A percentile compares a stretch with the other conserved stretches of the same genome.
phyloP scores from a whole-genome alignment of 2,329 filamentous ascomycete species.

The Nemania serpens region DNA sequence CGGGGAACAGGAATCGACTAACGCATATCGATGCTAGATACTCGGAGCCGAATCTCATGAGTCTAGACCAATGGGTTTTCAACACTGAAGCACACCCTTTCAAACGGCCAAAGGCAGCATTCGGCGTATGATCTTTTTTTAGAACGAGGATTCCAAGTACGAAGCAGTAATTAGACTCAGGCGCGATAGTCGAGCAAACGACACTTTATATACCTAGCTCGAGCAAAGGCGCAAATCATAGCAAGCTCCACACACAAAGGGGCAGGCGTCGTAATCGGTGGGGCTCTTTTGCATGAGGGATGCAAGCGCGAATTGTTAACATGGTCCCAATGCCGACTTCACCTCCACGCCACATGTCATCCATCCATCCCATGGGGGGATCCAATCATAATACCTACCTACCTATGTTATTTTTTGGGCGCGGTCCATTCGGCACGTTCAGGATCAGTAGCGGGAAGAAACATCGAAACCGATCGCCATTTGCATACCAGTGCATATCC shows the following conservation, averaged over 20 bases:
- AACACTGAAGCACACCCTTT: constrained; percentile 48
- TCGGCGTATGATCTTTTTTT: constrained; percentile 21
- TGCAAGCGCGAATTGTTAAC: neutral
- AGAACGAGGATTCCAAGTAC: neutral
- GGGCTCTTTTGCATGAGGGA: neutral
- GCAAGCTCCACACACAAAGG: constrained; percentile 14
- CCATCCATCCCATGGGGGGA: neutral
- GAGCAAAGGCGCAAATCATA: neutral
- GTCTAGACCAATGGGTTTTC: constrained; percentile 69
- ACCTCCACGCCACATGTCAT: constrained; percentile 2
- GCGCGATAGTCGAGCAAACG: neutral
- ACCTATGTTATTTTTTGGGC: no score
- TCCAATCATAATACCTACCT: no score
- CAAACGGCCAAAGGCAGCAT: constrained; percentile 33
- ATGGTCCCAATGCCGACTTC: neutral
- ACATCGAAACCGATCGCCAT: no score
- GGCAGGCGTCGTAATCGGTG: constrained; percentile 24
- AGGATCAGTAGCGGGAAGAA: no score
- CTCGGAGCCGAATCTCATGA: constrained; percentile 60
- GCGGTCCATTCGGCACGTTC: no score
- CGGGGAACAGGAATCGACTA: neutral
- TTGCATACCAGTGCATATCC: no score
- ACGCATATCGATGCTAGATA: constrained; percentile 29
- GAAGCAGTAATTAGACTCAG: neutral
- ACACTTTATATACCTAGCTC: constrained; percentile 8